phyloP scores from a whole-genome alignment of 371 early-diverging fungal species.

The Batkoa obscura region DNA sequence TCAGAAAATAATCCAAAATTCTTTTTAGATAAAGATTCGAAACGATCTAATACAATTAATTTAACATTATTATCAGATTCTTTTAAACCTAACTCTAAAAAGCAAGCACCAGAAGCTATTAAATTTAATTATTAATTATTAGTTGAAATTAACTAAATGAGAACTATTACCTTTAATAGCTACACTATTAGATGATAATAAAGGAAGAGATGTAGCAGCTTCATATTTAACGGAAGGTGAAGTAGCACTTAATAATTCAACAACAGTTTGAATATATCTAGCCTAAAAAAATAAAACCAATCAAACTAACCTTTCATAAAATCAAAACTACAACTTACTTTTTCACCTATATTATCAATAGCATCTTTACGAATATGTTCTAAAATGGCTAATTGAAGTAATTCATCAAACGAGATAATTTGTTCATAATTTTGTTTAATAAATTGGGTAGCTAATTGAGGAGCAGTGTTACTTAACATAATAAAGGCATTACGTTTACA shows the following conservation, averaged over 20 bases:
- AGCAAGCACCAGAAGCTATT: conserved; percentile 69
- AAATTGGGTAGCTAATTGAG: conserved; percentile 63
- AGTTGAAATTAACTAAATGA: background rate
- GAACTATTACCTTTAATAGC: conserved; percentile 58
- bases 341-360: conserved; percentile 51
- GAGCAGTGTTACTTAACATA: conserved; percentile 64
- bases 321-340: conserved; percentile 22
- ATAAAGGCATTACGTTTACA: conserved; percentile 89
- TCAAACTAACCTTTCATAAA: background rate
- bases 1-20: conserved; percentile 76
- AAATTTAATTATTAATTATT: background rate
- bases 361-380: conserved; percentile 88
- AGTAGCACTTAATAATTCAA: conserved; percentile 57
- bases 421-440: conserved; percentile 47
- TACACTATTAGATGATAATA: conserved; percentile 65
- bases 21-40: conserved; percentile 66
- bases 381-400: conserved; percentile 78
- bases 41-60: conserved; percentile 79
- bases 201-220: conserved; percentile 80
- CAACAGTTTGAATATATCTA: conserved; percentile 57
- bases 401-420: conserved; percentile 67
- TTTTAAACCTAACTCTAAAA: conserved; percentile 72
- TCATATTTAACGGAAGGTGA: conserved; percentile 90
- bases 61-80: conserved; percentile 96
- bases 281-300: background rate